Percentiles rank a stretch among this genome's conserved stretches.
phyloP scores from a whole-genome alignment of 2,329 filamentous ascomycete genomes.

The Aspergillus pseudoviridinutans region DNA sequence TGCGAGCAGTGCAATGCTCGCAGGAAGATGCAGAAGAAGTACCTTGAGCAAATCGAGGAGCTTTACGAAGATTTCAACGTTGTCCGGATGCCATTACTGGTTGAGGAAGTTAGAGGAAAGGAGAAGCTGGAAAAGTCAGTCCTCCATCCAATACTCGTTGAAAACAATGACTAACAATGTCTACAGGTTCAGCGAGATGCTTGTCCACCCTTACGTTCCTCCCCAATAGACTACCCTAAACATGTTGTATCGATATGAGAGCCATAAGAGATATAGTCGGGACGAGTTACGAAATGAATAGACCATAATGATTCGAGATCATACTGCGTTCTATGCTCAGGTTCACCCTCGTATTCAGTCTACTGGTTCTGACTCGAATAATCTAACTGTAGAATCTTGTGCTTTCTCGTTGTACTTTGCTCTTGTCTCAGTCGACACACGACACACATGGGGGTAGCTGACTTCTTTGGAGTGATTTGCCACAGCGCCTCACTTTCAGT shows the following conservation, averaged over 20 bases:
- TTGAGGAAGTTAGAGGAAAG: conserved; percentile 93
- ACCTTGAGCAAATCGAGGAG: conserved; percentile 97
- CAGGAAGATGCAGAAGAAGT: conserved; percentile 99
- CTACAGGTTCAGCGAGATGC: conserved; percentile 47
- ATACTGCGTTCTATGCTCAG: conserved; percentile 6
- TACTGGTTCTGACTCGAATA: background rate
- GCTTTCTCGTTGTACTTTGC: background rate
- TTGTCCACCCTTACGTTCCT: conserved; percentile 46
- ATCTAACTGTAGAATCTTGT: background rate
- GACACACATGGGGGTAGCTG: background rate
- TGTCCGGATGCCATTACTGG: conserved; percentile 93
- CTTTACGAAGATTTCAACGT: conserved; percentile 99
- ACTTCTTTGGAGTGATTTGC: conserved; percentile 5
- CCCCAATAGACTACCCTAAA: conserved; percentile 32
- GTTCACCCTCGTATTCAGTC: background rate
- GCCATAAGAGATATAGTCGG: conserved; percentile 16
- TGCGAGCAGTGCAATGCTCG: conserved; percentile 96
- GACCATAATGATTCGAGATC: conserved; percentile 30
- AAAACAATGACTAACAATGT: conserved; percentile 11
- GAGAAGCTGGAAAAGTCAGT: conserved; percentile 79
- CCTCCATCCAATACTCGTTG: background rate
- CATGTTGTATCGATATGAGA: conserved; percentile 11
- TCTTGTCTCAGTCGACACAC: background rate
- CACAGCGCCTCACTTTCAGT: conserved; percentile 12
- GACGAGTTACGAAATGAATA: conserved; percentile 38